Evolutionary conservation across 169 alveolate genomes (phyloP), one percentile per base, ranked within the genome.

Genomic region (Plasmodium gonderi): DNA sequence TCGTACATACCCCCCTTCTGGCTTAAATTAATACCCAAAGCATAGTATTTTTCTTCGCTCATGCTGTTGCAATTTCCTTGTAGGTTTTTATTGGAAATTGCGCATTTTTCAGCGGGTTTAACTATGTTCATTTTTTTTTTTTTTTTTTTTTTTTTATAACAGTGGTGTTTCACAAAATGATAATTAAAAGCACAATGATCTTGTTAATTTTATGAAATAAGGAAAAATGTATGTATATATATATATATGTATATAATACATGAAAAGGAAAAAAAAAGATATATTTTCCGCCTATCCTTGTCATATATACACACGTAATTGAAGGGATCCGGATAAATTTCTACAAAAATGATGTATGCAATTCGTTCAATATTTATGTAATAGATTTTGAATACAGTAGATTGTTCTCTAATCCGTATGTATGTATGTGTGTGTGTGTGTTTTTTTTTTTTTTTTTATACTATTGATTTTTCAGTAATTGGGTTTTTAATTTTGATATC

Each of bases 41-140:
- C 75, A 11, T 47, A 60, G 33, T 83, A 72, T 83, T 83, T 83
- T 83, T 83, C 92, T 83, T 83, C 92, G 64, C 51, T 72, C 92
- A 68, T 83, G 40, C 33, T 42, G 40, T 64, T 29, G 23, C 44
- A 79, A 81, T 51, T 68, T 81, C 26, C 49, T 33, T 83, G 9
- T 20, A 65, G 12, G 3, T 80, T 80, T 40, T 42, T 80, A 23
- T 68, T 80, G 42, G 69, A n/a, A 80, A 76, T 42, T 36, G 78
- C 60, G 44, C 64, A 80, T 60, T 36, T 60, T 64, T 31, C 78
- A 38, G 17, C 79, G 31, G 68, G 68, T 45, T 31, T 45, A 51
- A 79, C 68, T 51, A 78, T 12, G 40, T 78, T 78, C 87, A 45
- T 51, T 78, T 78, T 78, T 78, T 49, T 47, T 47, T 47, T 78